A percentile compares a stretch with the other conserved stretches of the same genome.
Conservation (phyloP, 116 monocot genomes). For the Dioscorea cayenensis region DNA sequence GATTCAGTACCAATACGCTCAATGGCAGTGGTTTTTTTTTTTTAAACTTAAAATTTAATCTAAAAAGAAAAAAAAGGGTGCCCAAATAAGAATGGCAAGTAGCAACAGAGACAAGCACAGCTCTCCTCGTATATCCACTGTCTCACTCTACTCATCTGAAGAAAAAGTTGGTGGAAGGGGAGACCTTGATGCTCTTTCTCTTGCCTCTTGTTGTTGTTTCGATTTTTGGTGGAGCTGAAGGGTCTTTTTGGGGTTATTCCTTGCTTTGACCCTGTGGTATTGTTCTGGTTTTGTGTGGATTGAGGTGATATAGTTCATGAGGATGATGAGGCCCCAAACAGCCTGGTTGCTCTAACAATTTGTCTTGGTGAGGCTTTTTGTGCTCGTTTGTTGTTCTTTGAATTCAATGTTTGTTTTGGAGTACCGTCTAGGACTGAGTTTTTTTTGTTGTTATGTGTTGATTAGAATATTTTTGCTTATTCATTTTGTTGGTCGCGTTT, state of each 20-base stretch:
- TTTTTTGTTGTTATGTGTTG: neutral
- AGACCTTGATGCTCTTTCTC: too few species aligned
- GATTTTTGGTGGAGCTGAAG: conserved; percentile 2
- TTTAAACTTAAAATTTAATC: too few species aligned
- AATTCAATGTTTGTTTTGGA: neutral
- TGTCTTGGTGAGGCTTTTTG: conserved; percentile 53
- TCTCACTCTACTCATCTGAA: too few species aligned
- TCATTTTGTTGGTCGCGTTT: too few species aligned
- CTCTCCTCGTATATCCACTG: too few species aligned
- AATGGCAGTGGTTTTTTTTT: too few species aligned
- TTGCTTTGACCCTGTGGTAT: conserved; percentile 2
- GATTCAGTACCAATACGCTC: too few species aligned
- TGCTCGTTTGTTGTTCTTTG: neutral
- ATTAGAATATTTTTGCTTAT: neutral
- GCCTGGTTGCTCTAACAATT: conserved; percentile 93
- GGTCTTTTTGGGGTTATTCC: neutral
- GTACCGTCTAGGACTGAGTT: neutral
- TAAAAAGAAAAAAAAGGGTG: too few species aligned
- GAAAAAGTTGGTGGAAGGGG: too few species aligned
- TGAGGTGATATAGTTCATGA: conserved; percentile 86
- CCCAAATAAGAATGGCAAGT: too few species aligned
- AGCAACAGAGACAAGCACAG: too few species aligned
- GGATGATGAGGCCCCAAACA: conserved; percentile 64
- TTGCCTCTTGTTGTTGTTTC: neutral
- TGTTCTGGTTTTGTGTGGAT: conserved; percentile 10